phyloP scores from a whole-genome alignment of 805 yeast species.

The Yarrowia deformans region DNA sequence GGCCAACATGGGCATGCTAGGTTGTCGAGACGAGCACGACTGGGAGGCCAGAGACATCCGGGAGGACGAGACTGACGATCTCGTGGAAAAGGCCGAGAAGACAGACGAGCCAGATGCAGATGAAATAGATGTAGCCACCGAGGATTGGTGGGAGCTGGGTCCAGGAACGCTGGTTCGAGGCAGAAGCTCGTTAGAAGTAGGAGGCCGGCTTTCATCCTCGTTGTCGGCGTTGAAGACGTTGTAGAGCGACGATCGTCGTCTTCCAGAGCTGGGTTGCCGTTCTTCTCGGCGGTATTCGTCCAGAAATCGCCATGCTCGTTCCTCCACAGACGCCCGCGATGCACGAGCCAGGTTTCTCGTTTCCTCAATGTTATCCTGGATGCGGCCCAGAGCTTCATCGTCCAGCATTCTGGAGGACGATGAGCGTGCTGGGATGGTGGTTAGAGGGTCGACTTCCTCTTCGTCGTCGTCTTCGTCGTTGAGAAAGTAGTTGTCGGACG shows the following conservation, averaged over 20 bases:
- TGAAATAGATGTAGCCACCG: slow-evolving; percentile 11
- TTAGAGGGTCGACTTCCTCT: slow-evolving; percentile 9
- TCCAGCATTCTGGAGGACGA: not conserved
- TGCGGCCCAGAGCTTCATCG: slow-evolving; percentile 20
- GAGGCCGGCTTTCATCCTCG: not conserved
- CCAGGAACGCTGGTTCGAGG: slow-evolving; percentile 8
- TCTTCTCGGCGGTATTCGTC: slow-evolving; percentile 27
- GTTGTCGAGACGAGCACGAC: not conserved
- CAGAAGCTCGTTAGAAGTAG: not conserved
- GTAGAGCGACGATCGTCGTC: slow-evolving; percentile 18
- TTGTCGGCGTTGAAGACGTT: slow-evolving; percentile 23
- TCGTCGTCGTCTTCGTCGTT: slow-evolving; percentile 22
- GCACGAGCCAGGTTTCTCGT: slow-evolving; percentile 10
- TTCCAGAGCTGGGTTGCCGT: slow-evolving; percentile 1
- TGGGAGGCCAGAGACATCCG: slow-evolving; percentile 20
- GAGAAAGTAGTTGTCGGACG: slow-evolving; percentile 33
- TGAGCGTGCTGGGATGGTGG: slow-evolving; percentile 1
- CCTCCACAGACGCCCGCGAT: slow-evolving; percentile 31
- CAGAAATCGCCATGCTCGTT: slow-evolving; percentile 34
- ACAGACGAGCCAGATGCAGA: slow-evolving; percentile 28
- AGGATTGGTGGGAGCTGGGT: slow-evolving; percentile 1
- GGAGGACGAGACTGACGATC: slow-evolving; percentile 20
- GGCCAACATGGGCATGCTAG: not conserved
- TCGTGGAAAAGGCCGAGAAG: slow-evolving; percentile 6
- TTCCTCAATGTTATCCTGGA: slow-evolving; percentile 22